Conservation (phyloP, 805 yeast species). For the Starmera quercuum region DNA sequence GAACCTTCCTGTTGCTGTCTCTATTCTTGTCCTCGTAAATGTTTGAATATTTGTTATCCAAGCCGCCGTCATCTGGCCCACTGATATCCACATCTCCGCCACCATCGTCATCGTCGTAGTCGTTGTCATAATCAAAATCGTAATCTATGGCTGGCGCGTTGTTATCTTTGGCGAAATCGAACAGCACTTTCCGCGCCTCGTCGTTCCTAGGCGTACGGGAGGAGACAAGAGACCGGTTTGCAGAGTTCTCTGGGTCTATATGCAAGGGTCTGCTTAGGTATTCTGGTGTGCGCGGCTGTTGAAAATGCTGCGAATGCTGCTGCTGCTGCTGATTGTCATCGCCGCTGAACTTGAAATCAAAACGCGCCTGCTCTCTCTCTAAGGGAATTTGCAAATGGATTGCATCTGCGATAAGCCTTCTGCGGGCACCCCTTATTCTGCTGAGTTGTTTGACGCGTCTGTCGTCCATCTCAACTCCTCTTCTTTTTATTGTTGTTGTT, state of each 20-base stretch:
- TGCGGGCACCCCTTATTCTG: constrained; percentile 15
- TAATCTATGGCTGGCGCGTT: neutral
- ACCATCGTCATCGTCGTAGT: neutral
- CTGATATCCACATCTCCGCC: neutral
- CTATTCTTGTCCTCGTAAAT: too few relatives aligned
- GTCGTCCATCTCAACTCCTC: too few relatives aligned
- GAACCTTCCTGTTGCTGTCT: too few relatives aligned
- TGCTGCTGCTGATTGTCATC: too few relatives aligned
- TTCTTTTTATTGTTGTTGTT: too few relatives aligned
- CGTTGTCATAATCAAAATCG: neutral
- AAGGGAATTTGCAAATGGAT: neutral
- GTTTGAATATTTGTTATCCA: neutral
- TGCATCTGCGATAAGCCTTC: constrained; percentile 13
- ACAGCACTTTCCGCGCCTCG: neutral
- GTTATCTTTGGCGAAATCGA: neutral
- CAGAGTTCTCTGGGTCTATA: neutral
- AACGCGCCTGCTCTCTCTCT: too few relatives aligned
- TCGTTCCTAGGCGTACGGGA: neutral
- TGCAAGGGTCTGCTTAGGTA: neutral
- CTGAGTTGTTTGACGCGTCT: neutral
- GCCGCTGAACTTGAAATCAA: too few relatives aligned
- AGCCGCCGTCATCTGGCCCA: neutral
- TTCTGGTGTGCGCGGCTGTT: neutral
- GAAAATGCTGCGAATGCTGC: neutral
- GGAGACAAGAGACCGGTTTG: constrained; percentile 1